phyloP scores from a whole-genome alignment of 495 filamentous ascomycete genomes.

The Penicillium desertorum region DNA sequence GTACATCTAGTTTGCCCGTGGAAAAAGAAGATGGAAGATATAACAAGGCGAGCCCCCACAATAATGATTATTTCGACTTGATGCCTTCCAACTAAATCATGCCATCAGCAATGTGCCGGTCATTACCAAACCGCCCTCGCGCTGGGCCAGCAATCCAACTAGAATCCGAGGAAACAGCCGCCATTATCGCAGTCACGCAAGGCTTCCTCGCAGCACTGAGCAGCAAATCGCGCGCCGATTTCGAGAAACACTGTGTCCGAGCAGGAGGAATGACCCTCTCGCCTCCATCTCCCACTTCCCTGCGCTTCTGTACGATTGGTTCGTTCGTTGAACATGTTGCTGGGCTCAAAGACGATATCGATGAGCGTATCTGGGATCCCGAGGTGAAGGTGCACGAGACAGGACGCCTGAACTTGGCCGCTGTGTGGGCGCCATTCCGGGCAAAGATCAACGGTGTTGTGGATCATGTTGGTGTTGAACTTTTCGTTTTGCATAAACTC shows the following conservation, averaged over 20 bases:
- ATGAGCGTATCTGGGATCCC: conserved; percentile 43
- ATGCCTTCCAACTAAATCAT: conserved; percentile 1
- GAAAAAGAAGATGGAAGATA: conserved; percentile 1
- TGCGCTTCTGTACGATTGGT: conserved; percentile 45
- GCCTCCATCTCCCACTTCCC: conserved; percentile 30
- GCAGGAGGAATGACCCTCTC: conserved; percentile 43
- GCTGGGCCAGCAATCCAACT: not conserved
- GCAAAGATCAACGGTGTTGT: conserved; percentile 42
- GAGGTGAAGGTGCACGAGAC: conserved; percentile 37
- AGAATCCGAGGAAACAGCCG: conserved; percentile 26
- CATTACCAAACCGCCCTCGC: conserved; percentile 11
- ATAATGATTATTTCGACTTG: not conserved
- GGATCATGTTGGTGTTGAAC: conserved; percentile 43
- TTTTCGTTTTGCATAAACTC: conserved; percentile 41
- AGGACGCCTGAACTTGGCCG: conserved; percentile 30
- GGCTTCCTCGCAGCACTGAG: conserved; percentile 38
- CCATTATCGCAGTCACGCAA: conserved; percentile 35
- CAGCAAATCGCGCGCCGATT: conserved; percentile 34
- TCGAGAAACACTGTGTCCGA: conserved; percentile 41
- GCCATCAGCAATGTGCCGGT: conserved; percentile 26
- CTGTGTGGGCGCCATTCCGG: conserved; percentile 45
- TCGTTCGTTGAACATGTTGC: conserved; percentile 40
- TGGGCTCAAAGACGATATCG: conserved; percentile 33
- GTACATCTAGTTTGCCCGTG: conserved; percentile 2
- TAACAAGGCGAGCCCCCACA: not conserved